Evolutionary conservation across 805 yeast species (phyloP).

Genomic region (Ogataea polymorpha): DNA sequence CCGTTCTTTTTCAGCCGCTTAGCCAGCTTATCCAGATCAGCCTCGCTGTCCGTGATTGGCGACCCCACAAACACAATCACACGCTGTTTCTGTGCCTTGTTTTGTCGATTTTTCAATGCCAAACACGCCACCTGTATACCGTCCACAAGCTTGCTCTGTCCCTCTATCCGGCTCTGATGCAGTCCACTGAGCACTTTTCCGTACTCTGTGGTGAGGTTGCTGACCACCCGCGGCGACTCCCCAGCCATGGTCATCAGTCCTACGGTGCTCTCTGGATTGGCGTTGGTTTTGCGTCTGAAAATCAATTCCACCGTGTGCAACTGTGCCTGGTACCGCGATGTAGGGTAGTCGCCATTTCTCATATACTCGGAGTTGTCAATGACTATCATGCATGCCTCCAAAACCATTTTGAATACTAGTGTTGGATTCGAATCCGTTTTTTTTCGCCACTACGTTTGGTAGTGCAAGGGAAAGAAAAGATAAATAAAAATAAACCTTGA

Average conservation of each 20-base stretch:
- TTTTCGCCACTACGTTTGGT: conserved; percentile 20
- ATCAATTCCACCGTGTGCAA: conserved; percentile 83
- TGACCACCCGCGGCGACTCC: conserved; percentile 77
- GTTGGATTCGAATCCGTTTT: conserved; percentile 1
- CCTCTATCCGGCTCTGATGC: conserved; percentile 73
- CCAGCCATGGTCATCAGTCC: conserved; percentile 92
- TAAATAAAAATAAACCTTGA: conserved; percentile 2
- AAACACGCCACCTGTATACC: conserved; percentile 92
- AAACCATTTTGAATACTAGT: conserved; percentile 56
- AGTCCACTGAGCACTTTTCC: conserved; percentile 83
- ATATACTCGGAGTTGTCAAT: conserved; percentile 94
- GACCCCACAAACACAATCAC: conserved; percentile 87
- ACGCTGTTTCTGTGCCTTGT: conserved; percentile 87
- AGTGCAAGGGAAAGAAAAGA: conserved; percentile 7
- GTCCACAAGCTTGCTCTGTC: conserved; percentile 64
- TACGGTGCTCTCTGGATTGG: conserved; percentile 92
- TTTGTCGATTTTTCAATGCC: conserved; percentile 94
- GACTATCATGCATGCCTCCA: conserved; percentile 94
- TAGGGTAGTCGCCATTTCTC: conserved; percentile 91
- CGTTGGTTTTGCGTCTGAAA: conserved; percentile 78
- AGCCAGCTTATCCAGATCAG: conserved; percentile 78
- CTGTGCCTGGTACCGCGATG: conserved; percentile 90
- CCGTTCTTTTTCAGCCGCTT: conserved; percentile 91
- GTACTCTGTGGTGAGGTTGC: conserved; percentile 81
- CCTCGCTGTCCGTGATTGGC: conserved; percentile 68